phyloP scores from a whole-genome alignment of 148 eudicot genomes.

The Polygonum aviculare region DNA sequence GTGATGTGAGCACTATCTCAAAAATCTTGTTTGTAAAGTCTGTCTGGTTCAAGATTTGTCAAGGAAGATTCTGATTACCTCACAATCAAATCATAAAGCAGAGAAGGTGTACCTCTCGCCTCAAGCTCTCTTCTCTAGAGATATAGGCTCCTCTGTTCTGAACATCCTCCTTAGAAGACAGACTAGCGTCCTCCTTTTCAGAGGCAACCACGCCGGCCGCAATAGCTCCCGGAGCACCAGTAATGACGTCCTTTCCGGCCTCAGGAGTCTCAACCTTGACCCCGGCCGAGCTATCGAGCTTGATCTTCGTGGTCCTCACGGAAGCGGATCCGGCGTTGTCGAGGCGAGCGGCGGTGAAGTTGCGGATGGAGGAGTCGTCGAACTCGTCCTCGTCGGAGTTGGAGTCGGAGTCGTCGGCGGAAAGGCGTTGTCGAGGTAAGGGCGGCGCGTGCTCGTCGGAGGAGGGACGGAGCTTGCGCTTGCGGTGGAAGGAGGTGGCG shows the following conservation, averaged over 20 bases:
- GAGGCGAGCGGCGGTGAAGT: slow-evolving; percentile 67
- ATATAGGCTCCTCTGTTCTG: slow-evolving; percentile 92
- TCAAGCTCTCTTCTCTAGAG: slow-evolving; percentile 87
- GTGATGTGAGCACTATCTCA: background rate
- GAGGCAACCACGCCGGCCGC: slow-evolving; percentile 5
- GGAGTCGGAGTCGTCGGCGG: slow-evolving; percentile 38
- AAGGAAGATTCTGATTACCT: background rate
- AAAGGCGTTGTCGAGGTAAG: slow-evolving; percentile 30
- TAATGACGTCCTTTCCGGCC: slow-evolving; percentile 37
- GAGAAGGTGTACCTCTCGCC: slow-evolving; percentile 54
- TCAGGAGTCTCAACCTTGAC: slow-evolving; percentile 62
- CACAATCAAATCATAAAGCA: too few relatives aligned
- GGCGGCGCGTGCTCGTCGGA: slow-evolving; percentile 54
- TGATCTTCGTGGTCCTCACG: slow-evolving; percentile 53
- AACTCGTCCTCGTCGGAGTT: slow-evolving; percentile 67
- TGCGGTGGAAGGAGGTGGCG: slow-evolving; percentile 59
- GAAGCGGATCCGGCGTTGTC: slow-evolving; percentile 23
- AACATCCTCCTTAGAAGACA: slow-evolving; percentile 72
- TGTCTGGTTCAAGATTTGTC: too few relatives aligned
- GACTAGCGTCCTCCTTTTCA: slow-evolving; percentile 72
- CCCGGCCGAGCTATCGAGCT: slow-evolving; percentile 25
- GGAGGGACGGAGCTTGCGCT: slow-evolving; percentile 12
- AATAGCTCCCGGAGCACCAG: too few relatives aligned
- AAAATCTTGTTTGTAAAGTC: too few relatives aligned
- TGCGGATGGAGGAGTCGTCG: slow-evolving; percentile 59